Base-by-base conservation (phyloP, 345 rosid genomes). In the Microcos paniculata region DNA sequence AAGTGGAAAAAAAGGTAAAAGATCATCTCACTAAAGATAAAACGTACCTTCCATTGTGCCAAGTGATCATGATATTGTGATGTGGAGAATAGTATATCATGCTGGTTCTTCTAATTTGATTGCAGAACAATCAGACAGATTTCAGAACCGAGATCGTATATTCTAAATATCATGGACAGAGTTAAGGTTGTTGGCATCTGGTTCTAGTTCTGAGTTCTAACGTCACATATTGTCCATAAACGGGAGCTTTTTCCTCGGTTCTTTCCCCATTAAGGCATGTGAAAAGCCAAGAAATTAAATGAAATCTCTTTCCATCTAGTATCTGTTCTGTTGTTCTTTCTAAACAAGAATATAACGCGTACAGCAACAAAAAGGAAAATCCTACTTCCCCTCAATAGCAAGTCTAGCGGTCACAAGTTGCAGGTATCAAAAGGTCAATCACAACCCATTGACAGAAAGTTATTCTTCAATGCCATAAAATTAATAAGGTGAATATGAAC, bases 401-500 rank as follows among this genome's bases (percentile, higher is more conserved):
- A 11, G 71, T 63, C 45, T 31, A 57, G 28, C 6, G 67, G 62
- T 66, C 62, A n/a, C n/a, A 75, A 74, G 62, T 66, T 70, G 74
- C 62, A 76, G 61, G 78, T 48, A 82, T 82, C 73, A 56, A 64
- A 79, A 46, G 59, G 75, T 53, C 80, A 79, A 70, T 77, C 79
- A 79, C 52, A 64, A 13, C 53, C 77, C 78, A 42, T 56, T 78
- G 55, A 71, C 0, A 38, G 64, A 77, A 83, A 73, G 76, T 75
- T 73, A 80, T 80, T 83, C 83, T 35, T 38, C 65, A 73, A 38
- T 16, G 62, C 76, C 78, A 65, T 43, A 40, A 64, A 38, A 65
- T 35, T 35, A 35, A 35, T 35, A 7, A 74, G 23, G 55, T 40
- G 21, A 76, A 57, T 77, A 65, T 72, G 10, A 76, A 74, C 38